Evolutionary conservation across 164 flowering plant species (phyloP).

Genomic region (Paratinospora sagittata): DNA sequence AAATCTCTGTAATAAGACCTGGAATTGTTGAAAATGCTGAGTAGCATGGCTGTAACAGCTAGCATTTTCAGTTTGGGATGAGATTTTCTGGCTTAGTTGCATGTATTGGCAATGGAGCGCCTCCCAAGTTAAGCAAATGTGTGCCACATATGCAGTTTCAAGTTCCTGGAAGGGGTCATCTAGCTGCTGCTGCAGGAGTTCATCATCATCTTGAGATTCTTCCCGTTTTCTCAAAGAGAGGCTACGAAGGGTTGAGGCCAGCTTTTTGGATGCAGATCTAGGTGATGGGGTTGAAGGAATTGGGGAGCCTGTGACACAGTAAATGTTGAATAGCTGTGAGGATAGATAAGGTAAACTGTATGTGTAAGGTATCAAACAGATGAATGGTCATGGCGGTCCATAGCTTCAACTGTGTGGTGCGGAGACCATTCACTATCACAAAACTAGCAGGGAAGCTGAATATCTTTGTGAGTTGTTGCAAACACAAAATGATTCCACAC

Average conservation of each 20-base stretch:
- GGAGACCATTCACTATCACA: too few relatives aligned
- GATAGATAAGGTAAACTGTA: background rate
- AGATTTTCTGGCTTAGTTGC: conserved; percentile 50
- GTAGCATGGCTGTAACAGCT: conserved; percentile 63
- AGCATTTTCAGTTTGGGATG: conserved; percentile 43
- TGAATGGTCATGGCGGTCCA: too few relatives aligned
- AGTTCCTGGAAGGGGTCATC: conserved; percentile 55
- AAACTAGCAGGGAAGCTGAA: too few relatives aligned
- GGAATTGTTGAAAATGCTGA: conserved; percentile 86
- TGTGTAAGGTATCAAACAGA: too few relatives aligned
- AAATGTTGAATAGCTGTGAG: background rate
- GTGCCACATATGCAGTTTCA: conserved; percentile 82
- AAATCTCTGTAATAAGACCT: conserved; percentile 80
- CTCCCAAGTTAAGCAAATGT: conserved; percentile 93
- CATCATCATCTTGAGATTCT: conserved; percentile 57
- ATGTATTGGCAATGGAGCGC: conserved; percentile 86
- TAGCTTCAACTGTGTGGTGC: too few relatives aligned
- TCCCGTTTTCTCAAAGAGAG: conserved; percentile 64
- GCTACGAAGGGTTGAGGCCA: conserved; percentile 63
- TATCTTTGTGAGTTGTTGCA: too few relatives aligned
- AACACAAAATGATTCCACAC: too few relatives aligned
- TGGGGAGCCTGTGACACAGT: conserved; percentile 30
- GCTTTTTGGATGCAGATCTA: conserved; percentile 66
- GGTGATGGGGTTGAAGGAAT: conserved; percentile 52
- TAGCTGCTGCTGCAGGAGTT: conserved; percentile 46